phyloP scores from a whole-genome alignment of 768 basidiomycete species.

The Sporobolomyces phaffii region DNA sequence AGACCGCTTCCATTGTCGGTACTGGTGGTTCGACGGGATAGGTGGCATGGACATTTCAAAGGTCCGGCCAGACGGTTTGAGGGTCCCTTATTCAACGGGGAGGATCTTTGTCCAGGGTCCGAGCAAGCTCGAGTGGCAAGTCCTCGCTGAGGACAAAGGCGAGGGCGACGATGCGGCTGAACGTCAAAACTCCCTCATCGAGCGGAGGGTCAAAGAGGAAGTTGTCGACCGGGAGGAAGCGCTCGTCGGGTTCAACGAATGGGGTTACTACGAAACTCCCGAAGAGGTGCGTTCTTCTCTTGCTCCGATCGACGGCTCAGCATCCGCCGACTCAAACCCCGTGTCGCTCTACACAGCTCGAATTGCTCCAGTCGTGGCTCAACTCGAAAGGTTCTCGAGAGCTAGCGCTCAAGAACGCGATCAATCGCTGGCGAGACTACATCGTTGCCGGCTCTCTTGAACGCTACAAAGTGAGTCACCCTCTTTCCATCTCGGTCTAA shows the following conservation, averaged over 20 bases:
- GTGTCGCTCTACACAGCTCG: slow-evolving; percentile 55
- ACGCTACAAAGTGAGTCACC: slow-evolving; percentile 17
- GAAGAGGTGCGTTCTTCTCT: slow-evolving; percentile 65
- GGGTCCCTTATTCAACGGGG: slow-evolving; percentile 78
- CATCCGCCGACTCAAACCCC: slow-evolving; percentile 12
- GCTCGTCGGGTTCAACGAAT: slow-evolving; percentile 67
- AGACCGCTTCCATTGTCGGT: slow-evolving; percentile 87
- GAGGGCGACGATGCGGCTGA: slow-evolving; percentile 50
- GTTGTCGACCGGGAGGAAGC: slow-evolving; percentile 78
- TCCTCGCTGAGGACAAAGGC: slow-evolving; percentile 48
- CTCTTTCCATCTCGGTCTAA: background rate
- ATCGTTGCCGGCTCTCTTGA: slow-evolving; percentile 71
- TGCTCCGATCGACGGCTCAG: background rate
- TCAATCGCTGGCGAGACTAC: slow-evolving; percentile 79
- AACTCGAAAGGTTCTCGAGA: slow-evolving; percentile 89
- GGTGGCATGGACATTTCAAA: slow-evolving; percentile 55
- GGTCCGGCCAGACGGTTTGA: slow-evolving; percentile 56
- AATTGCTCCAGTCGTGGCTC: slow-evolving; percentile 78
- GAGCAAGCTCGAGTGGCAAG: slow-evolving; percentile 68
- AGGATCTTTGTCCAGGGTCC: slow-evolving; percentile 89
- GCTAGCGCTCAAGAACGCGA: slow-evolving; percentile 63
- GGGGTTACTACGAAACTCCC: slow-evolving; percentile 80
- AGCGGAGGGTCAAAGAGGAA: slow-evolving; percentile 57
- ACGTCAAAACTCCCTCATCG: slow-evolving; percentile 51
- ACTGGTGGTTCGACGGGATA: slow-evolving; percentile 99